Evolutionary conservation across 202 grass and related monocot species (phyloP).

Genomic region (Alloteropsis angusta): DNA sequence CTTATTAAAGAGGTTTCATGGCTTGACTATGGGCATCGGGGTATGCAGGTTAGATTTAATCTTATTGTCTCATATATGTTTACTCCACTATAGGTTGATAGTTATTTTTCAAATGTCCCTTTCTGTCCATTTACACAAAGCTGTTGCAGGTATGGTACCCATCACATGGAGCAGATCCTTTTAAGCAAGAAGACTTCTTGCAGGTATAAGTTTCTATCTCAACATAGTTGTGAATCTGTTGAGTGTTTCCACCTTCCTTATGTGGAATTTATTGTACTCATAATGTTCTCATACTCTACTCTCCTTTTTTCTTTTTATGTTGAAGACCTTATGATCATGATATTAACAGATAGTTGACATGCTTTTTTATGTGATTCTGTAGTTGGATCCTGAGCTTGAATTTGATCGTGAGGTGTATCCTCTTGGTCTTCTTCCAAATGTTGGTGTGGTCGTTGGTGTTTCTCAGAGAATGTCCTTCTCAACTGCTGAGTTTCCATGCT

Average conservation of each 20-base stretch:
- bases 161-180: constrained; percentile 74
- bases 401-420: constrained; percentile 98
- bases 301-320: neutral
- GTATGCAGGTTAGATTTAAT: constrained; percentile 80
- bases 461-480: constrained; percentile 94
- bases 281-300: neutral
- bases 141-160: constrained; percentile 96
- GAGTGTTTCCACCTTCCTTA: constrained; percentile 17
- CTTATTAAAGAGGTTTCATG: constrained; percentile 99
- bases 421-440: constrained; percentile 96
- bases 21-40: constrained; percentile 96
- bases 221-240: neutral
- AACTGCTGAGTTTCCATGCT: constrained; percentile 90
- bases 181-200: constrained; percentile 94
- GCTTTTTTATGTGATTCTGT: constrained; percentile 41
- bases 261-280: constrained; percentile 3
- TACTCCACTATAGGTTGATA: neutral
- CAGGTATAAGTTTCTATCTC: constrained; percentile 55
- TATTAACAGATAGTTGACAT: constrained; percentile 11
- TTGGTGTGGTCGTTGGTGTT: constrained; percentile 89
- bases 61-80: neutral
- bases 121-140: constrained; percentile 25
- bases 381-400: constrained; percentile 98
- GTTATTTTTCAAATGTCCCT: neutral
- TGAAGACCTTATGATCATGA: neutral